These are phyloP conservation scores for Nicotiana knightiana DNA, from an alignment of 257 asterid genomes.

Conservation along the genomic window DNA sequence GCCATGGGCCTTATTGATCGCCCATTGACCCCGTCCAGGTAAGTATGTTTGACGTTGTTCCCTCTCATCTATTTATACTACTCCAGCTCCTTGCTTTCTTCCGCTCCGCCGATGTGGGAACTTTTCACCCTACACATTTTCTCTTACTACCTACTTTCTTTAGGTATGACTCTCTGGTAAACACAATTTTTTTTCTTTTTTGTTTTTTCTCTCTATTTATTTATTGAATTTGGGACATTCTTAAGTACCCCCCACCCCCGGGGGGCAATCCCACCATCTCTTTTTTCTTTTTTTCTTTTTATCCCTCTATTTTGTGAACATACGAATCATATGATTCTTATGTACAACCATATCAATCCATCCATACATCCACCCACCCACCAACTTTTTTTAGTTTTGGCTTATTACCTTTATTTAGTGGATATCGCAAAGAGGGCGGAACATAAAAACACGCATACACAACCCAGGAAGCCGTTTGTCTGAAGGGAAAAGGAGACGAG, in stretches of 20 bases:
- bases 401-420: background rate
- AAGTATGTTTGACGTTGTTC: constrained; percentile 10
- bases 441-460: background rate
- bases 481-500: background rate
- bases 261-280: no score
- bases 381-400: no score
- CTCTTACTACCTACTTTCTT: background rate
- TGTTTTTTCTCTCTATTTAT: no score
- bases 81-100: background rate
- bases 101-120: background rate
- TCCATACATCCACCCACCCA: background rate
- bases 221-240: no score
- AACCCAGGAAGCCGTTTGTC: background rate
- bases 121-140: background rate
- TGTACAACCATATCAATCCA: background rate
- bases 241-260: no score
- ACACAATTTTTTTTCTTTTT: background rate
- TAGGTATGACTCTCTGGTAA: background rate
- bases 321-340: background rate
- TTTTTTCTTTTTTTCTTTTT: no score
- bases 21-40: constrained; percentile 30
- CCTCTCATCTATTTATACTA: background rate
- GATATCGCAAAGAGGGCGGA: background rate
- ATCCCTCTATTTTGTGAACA: background rate
- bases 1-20: constrained; percentile 17